phyloP scores from a whole-genome alignment of 2,329 filamentous ascomycete genomes.

The Ophiostoma triangulosporum region DNA sequence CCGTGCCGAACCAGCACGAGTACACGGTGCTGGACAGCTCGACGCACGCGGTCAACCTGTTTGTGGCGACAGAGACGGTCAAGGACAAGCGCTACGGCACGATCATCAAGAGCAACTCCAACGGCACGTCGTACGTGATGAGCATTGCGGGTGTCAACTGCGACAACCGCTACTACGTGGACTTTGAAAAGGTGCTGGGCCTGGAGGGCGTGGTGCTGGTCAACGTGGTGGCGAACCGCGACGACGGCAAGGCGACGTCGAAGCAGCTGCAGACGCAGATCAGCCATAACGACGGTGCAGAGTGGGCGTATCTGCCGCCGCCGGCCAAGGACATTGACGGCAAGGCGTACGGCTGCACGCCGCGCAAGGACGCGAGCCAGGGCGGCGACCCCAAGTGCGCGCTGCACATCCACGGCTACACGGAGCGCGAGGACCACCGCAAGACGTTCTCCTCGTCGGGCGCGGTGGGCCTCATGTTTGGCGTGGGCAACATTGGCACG shows the following conservation, averaged over 20 bases:
- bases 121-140: slow-evolving; percentile 87
- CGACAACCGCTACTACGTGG: slow-evolving; percentile 63
- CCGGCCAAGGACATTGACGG: slow-evolving; percentile 57
- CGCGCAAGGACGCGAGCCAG: slow-evolving; percentile 23
- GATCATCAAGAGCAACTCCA: slow-evolving; percentile 96
- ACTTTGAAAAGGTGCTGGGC: slow-evolving; percentile 91
- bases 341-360: slow-evolving; percentile 53
- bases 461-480: slow-evolving; percentile 84
- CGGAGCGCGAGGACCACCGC: slow-evolving; percentile 67
- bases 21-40: slow-evolving; percentile 94
- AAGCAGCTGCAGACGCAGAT: slow-evolving; percentile 87
- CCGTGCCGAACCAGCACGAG: slow-evolving; percentile 61
- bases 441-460: slow-evolving; percentile 82
- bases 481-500: slow-evolving; percentile 75
- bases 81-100: slow-evolving; percentile 60
- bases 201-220: slow-evolving; percentile 82
- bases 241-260: slow-evolving; percentile 37
- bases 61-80: slow-evolving; percentile 64
- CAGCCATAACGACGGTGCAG: slow-evolving; percentile 87
- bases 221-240: slow-evolving; percentile 68
- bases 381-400: slow-evolving; percentile 56
- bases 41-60: slow-evolving; percentile 85
- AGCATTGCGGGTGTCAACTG: slow-evolving; percentile 73
- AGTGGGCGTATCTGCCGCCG: slow-evolving; percentile 68
- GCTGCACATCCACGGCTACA: slow-evolving; percentile 90